These are phyloP conservation scores for Phytopythium cucurbitacearum DNA, from an alignment of 352 stramenopile species.

Conservation along the genomic window DNA sequence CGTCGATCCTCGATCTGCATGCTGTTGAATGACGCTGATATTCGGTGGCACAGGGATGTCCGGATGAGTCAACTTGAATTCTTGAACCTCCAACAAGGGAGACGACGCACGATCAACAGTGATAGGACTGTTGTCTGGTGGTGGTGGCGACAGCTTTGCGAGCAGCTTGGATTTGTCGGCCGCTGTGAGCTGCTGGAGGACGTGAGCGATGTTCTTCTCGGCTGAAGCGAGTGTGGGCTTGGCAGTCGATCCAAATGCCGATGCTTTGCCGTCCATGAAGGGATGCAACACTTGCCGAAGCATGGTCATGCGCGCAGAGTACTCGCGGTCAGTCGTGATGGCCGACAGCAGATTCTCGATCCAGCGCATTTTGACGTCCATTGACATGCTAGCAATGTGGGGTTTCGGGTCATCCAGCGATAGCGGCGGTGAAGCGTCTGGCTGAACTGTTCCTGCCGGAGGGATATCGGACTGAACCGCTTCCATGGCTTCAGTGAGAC, in stretches of 20 bases:
- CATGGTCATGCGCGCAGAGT: constrained; percentile 35
- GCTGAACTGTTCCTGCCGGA: constrained; percentile 8
- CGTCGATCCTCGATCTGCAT: no score
- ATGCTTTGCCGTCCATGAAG: constrained; percentile 36
- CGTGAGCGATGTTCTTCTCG: constrained; percentile 21
- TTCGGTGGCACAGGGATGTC: constrained; percentile 1
- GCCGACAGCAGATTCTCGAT: constrained; percentile 41
- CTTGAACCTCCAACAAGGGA: constrained; percentile 12
- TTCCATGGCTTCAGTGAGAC: constrained; percentile 4
- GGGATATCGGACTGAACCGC: not conserved
- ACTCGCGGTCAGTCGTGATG: constrained; percentile 36
- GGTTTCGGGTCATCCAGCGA: constrained; percentile 30
- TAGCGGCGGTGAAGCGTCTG: constrained; percentile 5
- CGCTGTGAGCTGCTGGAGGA: constrained; percentile 20
- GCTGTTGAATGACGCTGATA: no score
- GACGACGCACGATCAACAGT: constrained; percentile 27
- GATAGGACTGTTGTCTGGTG: not conserved
- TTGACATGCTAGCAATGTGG: constrained; percentile 29
- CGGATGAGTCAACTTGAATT: constrained; percentile 2
- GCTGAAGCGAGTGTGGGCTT: constrained; percentile 13
- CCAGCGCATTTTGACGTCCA: constrained; percentile 63
- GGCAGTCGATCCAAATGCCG: not conserved
- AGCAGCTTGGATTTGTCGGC: constrained; percentile 25
- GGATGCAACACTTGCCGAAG: constrained; percentile 42
- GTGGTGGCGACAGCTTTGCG: constrained; percentile 12